Base-by-base conservation (phyloP, 2,329 filamentous ascomycete species). In the Aspergillus sp. region DNA sequence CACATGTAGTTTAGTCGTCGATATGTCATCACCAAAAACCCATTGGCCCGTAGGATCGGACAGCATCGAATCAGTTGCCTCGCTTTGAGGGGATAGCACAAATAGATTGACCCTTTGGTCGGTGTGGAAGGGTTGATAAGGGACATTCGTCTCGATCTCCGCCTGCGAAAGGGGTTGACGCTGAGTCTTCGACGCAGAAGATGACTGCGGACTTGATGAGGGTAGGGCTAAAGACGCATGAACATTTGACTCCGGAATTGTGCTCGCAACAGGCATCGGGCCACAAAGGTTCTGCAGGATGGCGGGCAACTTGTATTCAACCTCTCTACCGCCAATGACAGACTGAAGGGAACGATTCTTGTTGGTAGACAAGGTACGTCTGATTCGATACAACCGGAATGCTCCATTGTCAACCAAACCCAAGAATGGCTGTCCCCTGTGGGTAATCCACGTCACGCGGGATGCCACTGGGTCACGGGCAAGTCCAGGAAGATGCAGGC, bases 51-150 rank as follows among this genome's bases (percentile, higher is more conserved):
- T 51, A 37, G 57, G 52, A 30, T 61, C 52, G 15, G 63, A 49
- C 25, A 62, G 60, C 35, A 74, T 69, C 43, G 77, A 70, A 20
- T 77, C 59, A 17, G 61, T 69, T 20, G 68, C 60, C 17, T 73
- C 68, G 3, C 57, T 65, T 27, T 50, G 52, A 6, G 57, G 45
- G 59, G 62, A 68, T 61, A 85, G 87, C 38, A 89, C 79, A 56
- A 83, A 86, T 23, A 96, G 74, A n/a, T 78, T 81, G 41, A 97
- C 87, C 3, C 91, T 82, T 47, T 83, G 81, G 61, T 97, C 90
- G 0, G 90, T 93, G 65, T 97, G 91, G 72, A 97, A 96, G 1
- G 93, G 91, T 60, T 95, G 90, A 60, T 95, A 97, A 2, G 91
- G 89, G 4, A 90, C 87, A 61, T 91, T 96, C 1, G 91, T 95